Evolutionary conservation across 345 rosid species (phyloP), one percentile per base, ranked within the genome.

Genomic region (Euphorbia peplus): DNA sequence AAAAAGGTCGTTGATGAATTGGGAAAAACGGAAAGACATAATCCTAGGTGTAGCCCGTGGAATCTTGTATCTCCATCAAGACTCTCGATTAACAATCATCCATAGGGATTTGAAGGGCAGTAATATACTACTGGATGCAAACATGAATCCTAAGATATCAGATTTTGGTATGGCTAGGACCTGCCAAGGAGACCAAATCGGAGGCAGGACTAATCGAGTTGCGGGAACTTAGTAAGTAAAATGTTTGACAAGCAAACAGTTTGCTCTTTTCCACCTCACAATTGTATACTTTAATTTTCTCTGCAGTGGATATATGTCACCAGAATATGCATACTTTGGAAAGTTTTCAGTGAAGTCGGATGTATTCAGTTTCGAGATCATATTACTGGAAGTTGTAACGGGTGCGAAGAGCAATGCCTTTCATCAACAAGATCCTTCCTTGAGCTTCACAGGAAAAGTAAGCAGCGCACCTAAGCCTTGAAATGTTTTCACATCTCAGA

Each of bases 161-260:
- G 91, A 88, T 75, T 90, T 88, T 0, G 90, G 91, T 0, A 59
- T 83, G 85, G 90, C 90, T 0, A 82, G 83, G 51, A 82, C 86
- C 6, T 85, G 84, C 13, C 82, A 86, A 0, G 75, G 75, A 0
- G 84, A 86, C 65, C 83, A 86, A 76, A 63, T 75, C 12, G 80
- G 83, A 78, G 91, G 74, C 30, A 70, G 70, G 30, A 88, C 88
- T 1, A 86, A 71, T 1, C 78, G 87, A 2, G 86, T 88, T 0
- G 88, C 85, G 0, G 92, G 97, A 76, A 90, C 97, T 70, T 88
- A 76, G 95, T 86, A 77, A 85, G 87, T 85, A 75, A 4, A 14
- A 16, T 66, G 0, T 22, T n/a, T n/a, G n/a, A n/a, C n/a, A n/a
- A n/a, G n/a, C n/a, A n/a, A n/a, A n/a, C n/a, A n/a, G n/a, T n/a